Base-by-base conservation (phyloP, 768 basidiomycete genomes). In the Dentipellis fragilis region DNA sequence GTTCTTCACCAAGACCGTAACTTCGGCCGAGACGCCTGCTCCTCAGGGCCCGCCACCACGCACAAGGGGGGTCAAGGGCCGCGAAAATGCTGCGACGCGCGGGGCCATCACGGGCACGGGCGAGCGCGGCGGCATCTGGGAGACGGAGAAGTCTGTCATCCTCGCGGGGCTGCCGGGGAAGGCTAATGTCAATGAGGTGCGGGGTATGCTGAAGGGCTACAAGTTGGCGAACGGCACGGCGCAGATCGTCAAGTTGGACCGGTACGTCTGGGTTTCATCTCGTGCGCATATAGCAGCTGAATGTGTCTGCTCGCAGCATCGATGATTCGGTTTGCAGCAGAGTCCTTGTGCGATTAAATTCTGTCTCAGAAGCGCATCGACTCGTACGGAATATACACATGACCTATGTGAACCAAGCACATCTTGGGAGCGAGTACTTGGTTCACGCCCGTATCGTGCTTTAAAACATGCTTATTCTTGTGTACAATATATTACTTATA, bases 291-390 rank as follows among this genome's bases (percentile, higher is more conserved):
- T 4, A 19, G 29, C 29, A 16, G 14, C 46, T 40, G 42, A n/a
- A 39, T 6, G 37, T 40, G 75, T 49, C 10, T 37, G 37, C 37
- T 52, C 8, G 10, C 19, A 52, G 51, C 23, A n/a, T 36, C 16
- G 23, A 38, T 14, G 19, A n/a, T 10, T 51, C 75, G 6, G 46
- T 79, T 55, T 72, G 70, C 59, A 75, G 82, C 22, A 77, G 79
- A 49, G 80, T 78, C 59, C 59, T 83, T 10, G 72, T 90, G 23
- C 80, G 79, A 36, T 67, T 85, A 53, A 66, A 69, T 2, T 80
- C 80, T 0, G 69, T 74, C 16, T 74, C 85, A 9, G 85, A 90
- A 63, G 89, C 89, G 1, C 80, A 87, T 61, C 79, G 79, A 52
- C 68, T 90, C 22, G 83, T 82, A 17, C 80, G 85, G 51, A 67